Conservation (phyloP, 768 basidiomycete genomes). For the Tylopilus sp. region DNA sequence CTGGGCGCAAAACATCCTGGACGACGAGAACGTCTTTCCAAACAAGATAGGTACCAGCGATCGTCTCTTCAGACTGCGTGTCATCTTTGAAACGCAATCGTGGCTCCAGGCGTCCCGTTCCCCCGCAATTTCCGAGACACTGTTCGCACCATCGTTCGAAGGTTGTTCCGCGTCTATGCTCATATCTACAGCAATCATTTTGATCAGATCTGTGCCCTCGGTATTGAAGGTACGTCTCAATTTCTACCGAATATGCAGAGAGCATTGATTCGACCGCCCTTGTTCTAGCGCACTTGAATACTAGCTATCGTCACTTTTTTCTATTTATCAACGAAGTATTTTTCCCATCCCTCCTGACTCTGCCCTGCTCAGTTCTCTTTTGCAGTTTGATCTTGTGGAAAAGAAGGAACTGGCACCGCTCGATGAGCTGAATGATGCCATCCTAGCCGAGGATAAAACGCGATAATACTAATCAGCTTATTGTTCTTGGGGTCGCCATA, state of each 20-base stretch:
- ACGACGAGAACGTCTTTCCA: conserved; percentile 91
- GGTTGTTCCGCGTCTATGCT: conserved; percentile 95
- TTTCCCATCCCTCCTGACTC: neutral
- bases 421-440: conserved; percentile 93
- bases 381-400: conserved; percentile 88
- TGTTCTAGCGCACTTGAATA: conserved; percentile 87
- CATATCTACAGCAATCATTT: conserved; percentile 99
- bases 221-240: conserved; percentile 79
- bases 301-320: conserved; percentile 97
- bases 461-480: conserved; percentile 16
- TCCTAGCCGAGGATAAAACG: conserved; percentile 56
- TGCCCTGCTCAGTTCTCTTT: conserved; percentile 8
- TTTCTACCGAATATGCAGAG: neutral
- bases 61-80: neutral
- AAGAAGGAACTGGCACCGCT: conserved; percentile 94
- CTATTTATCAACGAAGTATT: conserved; percentile 92
- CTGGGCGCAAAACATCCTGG: conserved; percentile 91
- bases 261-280: neutral
- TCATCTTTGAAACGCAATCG: conserved; percentile 1
- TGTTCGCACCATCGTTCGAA: conserved; percentile 85
- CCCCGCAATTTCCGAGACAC: conserved; percentile 87
- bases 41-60: conserved; percentile 78
- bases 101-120: conserved; percentile 74
- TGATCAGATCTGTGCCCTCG: conserved; percentile 96
- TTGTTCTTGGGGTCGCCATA: neutral